Base-by-base conservation (phyloP, 116 monocot species). In the Phalaenopsis hybrid region DNA sequence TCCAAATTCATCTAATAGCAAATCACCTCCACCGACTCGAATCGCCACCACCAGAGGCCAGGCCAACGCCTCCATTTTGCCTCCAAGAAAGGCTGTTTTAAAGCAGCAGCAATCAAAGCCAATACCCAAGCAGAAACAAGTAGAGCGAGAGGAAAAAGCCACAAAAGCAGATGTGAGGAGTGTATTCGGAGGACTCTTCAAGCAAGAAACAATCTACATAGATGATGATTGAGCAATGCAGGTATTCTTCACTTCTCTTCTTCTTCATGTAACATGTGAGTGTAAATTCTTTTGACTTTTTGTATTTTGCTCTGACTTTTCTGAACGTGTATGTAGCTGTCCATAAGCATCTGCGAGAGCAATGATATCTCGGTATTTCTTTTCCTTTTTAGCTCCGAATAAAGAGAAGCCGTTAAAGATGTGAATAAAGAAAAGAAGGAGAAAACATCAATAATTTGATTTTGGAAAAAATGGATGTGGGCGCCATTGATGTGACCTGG, bases 121-220 rank as follows among this genome's bases (percentile, higher is more conserved):
- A 25, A 90, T 86, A 45, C 48, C 79, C 12, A 41, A 72, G 41
- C 72, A 31, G 7, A 88, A 86, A 25, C 12, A 48, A 63, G 0
- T 48, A 41, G 65, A 85, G 69, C 44, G 34, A 20, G 85, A 88
- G 57, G 25, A 59, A 5, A 85, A 81, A 51, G 79, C 48, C 8
- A 75, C 78, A 68, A 52, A 52, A 52, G 52, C 52, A 52, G 52
- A 52, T 52, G 52, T 52, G 52, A 52, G 52, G 52, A 91, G 86
- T 3, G 80, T 93, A n/a, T 93, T 97, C 74, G 95, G 95, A 10
- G 94, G 93, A 6, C 85, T 97, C 55, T 97, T 94, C 77, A 85
- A 89, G 83, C 97, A 97, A 83, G 93, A 93, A 81, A 92, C 92
- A 13, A 92, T 97, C 37, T 97, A 94, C 55, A 44, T 94, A 15